Conservation (phyloP, 768 basidiomycete species). For the Termitomyces sp. region DNA sequence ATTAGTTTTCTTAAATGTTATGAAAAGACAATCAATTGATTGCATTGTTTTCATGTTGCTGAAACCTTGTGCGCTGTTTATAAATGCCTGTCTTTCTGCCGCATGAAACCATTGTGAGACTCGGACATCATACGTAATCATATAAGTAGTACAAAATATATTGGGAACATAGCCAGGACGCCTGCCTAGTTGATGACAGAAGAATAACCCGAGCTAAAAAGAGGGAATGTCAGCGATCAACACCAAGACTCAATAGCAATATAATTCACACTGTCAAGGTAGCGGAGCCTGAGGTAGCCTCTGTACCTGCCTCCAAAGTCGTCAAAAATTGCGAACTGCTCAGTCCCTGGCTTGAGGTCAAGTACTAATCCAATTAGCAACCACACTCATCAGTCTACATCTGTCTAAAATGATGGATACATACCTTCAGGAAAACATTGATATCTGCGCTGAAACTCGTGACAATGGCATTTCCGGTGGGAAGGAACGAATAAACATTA, state of each 20-base stretch:
- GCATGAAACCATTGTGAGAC: too few relatives aligned
- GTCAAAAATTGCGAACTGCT: constrained; percentile 49
- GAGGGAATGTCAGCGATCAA: neutral
- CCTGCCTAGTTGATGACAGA: neutral
- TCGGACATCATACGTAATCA: neutral
- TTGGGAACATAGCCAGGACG: neutral
- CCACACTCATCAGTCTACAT: neutral
- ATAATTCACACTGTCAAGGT: constrained; percentile 44
- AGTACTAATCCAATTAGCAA: constrained; percentile 31
- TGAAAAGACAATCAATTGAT: too few relatives aligned
- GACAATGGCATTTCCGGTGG: constrained; percentile 27
- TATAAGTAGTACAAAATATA: neutral
- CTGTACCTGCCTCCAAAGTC: constrained; percentile 58
- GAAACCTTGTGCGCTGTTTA: too few relatives aligned
- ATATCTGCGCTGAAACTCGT: constrained; percentile 50
- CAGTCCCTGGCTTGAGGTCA: constrained; percentile 41
- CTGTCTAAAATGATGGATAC: neutral
- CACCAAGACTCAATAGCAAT: neutral
- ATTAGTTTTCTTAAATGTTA: too few relatives aligned
- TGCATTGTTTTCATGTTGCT: too few relatives aligned
- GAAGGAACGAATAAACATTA: constrained; percentile 46
- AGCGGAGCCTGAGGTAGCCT: constrained; percentile 54
- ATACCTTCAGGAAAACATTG: constrained; percentile 45
- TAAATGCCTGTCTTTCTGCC: too few relatives aligned
- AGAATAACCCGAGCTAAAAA: neutral